These are phyloP conservation scores for Stemphylium lycopersici DNA, from an alignment of 2,329 filamentous ascomycete species.

Conservation along the genomic window DNA sequence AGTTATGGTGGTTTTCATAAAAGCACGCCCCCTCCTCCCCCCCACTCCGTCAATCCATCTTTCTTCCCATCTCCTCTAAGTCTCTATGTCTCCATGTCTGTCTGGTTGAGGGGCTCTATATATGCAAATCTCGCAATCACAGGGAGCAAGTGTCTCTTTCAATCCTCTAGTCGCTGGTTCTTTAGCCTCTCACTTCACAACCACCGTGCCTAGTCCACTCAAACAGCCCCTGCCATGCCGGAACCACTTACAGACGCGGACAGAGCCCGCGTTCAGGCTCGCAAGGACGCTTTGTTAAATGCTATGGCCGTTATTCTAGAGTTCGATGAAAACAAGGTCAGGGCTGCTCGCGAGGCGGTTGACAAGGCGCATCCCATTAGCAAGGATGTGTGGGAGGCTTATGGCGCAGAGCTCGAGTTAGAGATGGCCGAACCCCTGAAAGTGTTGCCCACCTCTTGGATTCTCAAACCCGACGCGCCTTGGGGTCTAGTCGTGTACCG, in stretches of 20 bases:
- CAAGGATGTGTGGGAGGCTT: too few species aligned
- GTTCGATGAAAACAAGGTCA: neutral
- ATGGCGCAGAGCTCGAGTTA: neutral
- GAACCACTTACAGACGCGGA: neutral
- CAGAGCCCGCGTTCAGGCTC: constrained; percentile 2
- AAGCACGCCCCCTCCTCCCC: too few species aligned
- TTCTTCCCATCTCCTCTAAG: too few species aligned
- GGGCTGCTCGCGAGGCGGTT: constrained; percentile 1
- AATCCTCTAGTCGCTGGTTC: neutral
- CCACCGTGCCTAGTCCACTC: neutral
- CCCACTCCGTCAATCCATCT: neutral
- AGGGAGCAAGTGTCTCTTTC: neutral
- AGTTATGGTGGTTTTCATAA: too few species aligned
- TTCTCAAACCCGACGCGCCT: constrained; percentile 2
- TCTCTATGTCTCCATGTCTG: too few species aligned
- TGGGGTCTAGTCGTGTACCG: constrained; percentile 4
- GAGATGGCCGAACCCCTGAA: neutral
- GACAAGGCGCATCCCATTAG: constrained; percentile 1
- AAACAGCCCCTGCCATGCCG: neutral
- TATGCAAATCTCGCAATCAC: neutral
- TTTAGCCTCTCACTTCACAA: constrained; percentile 2
- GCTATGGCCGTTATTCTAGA: neutral
- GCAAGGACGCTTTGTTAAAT: neutral
- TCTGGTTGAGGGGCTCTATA: too few species aligned
- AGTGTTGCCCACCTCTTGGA: neutral